These are phyloP conservation scores for Candida glaebosa DNA, from an alignment of 805 yeast genomes.

Conservation along the genomic window DNA sequence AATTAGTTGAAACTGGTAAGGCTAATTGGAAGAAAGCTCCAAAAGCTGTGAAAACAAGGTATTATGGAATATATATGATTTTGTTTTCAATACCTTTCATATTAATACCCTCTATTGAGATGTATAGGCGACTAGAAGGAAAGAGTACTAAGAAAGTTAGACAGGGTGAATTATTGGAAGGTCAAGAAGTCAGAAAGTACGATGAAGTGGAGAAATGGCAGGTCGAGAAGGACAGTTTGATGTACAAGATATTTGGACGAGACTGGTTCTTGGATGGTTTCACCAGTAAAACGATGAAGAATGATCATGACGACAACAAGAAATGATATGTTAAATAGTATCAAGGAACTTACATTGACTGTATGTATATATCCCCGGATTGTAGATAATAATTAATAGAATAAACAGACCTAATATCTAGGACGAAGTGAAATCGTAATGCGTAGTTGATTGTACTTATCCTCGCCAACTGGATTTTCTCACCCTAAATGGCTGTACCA, in stretches of 20 bases:
- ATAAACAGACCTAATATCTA: too few relatives aligned
- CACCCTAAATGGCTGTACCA: conserved; percentile 20
- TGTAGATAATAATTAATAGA: too few relatives aligned
- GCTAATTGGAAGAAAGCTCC: conserved; percentile 46
- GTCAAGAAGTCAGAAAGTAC: conserved; percentile 29
- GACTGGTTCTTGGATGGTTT: conserved; percentile 43
- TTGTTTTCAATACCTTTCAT: conserved; percentile 37
- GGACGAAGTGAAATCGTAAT: background rate
- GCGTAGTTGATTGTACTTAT: too few relatives aligned
- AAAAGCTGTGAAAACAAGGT: conserved; percentile 30
- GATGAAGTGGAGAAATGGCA: conserved; percentile 40
- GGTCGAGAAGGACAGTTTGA: conserved; percentile 31
- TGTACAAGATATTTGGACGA: conserved; percentile 37
- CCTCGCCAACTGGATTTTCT: conserved; percentile 7
- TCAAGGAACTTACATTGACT: too few relatives aligned
- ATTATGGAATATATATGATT: conserved; percentile 35
- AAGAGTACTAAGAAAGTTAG: conserved; percentile 37
- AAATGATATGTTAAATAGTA: too few relatives aligned
- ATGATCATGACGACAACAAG: conserved; percentile 3
- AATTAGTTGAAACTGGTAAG: conserved; percentile 36
- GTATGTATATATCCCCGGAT: too few relatives aligned
- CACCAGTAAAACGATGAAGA: conserved; percentile 37
- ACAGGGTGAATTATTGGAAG: conserved; percentile 37
- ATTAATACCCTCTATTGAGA: conserved; percentile 29
- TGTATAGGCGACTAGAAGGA: conserved; percentile 36